A percentile compares a stretch with the other conserved stretches of the same genome.
Conservation (phyloP, 345 rosid species). For the Schrenkiella parvula region DNA sequence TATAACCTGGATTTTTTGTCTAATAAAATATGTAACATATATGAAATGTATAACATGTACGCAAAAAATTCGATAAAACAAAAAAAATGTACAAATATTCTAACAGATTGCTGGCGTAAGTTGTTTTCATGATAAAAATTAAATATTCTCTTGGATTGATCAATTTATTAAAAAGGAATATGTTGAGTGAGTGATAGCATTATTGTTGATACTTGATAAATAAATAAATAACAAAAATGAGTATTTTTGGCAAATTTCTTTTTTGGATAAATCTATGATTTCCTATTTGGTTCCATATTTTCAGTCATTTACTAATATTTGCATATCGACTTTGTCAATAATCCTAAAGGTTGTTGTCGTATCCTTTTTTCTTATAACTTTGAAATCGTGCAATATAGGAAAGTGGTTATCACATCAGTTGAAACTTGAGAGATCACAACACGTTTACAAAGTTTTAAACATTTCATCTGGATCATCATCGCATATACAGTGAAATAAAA, state of each 20-base stretch:
- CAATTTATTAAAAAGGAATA: background rate
- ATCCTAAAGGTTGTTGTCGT: conserved; percentile 15
- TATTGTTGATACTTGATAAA: background rate
- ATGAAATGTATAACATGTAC: too few relatives aligned
- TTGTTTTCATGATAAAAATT: too few relatives aligned
- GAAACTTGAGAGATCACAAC: background rate
- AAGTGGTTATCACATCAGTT: conserved; percentile 13
- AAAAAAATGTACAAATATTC: too few relatives aligned
- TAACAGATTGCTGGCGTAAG: too few relatives aligned
- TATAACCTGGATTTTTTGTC: too few relatives aligned
- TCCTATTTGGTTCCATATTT: conserved; percentile 13
- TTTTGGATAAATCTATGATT: conserved; percentile 8
- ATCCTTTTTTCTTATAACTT: background rate
- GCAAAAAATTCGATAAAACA: too few relatives aligned
- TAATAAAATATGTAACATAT: too few relatives aligned
- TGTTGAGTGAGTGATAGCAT: background rate
- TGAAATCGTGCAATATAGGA: background rate
- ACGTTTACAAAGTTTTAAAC: conserved; percentile 3
- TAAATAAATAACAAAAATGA: background rate
- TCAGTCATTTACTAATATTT: conserved; percentile 10
- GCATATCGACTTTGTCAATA: conserved; percentile 18
- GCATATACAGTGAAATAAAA: background rate
- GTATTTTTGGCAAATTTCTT: background rate
- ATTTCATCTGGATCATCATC: background rate
- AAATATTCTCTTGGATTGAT: background rate